A percentile compares a stretch with the other conserved stretches of the same genome.
phyloP scores from a whole-genome alignment of 768 basidiomycete species.

The Thelephora ganbajun region DNA sequence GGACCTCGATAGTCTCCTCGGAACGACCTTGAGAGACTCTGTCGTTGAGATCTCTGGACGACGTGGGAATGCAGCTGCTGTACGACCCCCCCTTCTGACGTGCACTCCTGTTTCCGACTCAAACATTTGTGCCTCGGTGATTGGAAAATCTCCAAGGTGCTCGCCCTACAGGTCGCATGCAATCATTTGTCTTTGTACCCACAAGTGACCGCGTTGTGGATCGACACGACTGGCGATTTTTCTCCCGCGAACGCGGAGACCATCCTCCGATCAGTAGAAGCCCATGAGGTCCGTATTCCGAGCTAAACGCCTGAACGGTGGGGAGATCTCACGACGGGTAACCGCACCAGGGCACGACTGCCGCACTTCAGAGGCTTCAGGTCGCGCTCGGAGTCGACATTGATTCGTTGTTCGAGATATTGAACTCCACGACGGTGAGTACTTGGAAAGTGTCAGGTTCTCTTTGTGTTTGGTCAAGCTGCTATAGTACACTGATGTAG shows the following conservation, averaged over 20 bases:
- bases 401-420: slow-evolving; percentile 34
- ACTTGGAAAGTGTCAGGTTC: background rate
- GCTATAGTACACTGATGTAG: slow-evolving; percentile 11
- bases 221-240: slow-evolving; percentile 62
- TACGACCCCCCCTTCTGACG: slow-evolving; percentile 20
- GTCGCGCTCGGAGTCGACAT: slow-evolving; percentile 46
- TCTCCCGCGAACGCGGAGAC: slow-evolving; percentile 31
- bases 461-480: background rate
- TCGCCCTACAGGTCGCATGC: slow-evolving; percentile 46
- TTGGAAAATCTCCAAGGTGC: slow-evolving; percentile 28
- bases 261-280: slow-evolving; percentile 17
- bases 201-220: slow-evolving; percentile 41
- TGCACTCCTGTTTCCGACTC: too few relatives aligned
- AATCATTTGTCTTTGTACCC: slow-evolving; percentile 29
- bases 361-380: slow-evolving; percentile 40
- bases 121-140: slow-evolving; percentile 2
- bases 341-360: slow-evolving; percentile 12
- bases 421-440: slow-evolving; percentile 24
- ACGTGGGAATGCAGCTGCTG: slow-evolving; percentile 54
- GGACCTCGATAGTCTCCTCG: slow-evolving; percentile 37
- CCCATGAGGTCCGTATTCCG: slow-evolving; percentile 4
- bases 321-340: too few relatives aligned
- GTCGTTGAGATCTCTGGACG: slow-evolving; percentile 63
- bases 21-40: slow-evolving; percentile 33
- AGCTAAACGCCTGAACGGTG: slow-evolving; percentile 1